A percentile compares a stretch with the other conserved stretches of the same genome.
Conservation (phyloP, 1,284 basidiomycete species). For the Xerocomus nothofagi region DNA sequence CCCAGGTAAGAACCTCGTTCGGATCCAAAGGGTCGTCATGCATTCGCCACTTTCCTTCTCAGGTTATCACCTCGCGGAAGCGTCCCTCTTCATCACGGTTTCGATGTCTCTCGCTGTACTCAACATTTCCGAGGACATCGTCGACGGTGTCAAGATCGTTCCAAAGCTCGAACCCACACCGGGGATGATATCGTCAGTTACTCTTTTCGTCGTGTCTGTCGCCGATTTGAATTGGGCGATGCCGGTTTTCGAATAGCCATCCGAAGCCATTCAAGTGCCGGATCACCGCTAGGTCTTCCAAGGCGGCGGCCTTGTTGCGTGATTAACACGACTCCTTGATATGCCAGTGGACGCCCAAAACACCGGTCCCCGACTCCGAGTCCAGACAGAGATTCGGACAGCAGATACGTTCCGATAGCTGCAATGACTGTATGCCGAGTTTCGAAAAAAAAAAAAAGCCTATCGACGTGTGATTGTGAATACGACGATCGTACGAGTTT, state of each 20-base stretch:
- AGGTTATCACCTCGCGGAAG: constrained; percentile 20
- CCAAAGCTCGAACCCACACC: constrained; percentile 10
- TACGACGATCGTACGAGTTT: too few species aligned
- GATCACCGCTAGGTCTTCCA: constrained; percentile 18
- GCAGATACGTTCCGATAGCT: too few species aligned
- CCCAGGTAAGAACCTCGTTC: constrained; percentile 12
- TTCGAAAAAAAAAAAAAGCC: too few species aligned
- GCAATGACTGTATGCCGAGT: too few species aligned
- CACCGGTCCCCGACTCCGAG: too few species aligned
- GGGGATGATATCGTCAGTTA: constrained; percentile 15
- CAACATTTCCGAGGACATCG: constrained; percentile 12
- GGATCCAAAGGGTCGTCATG: too few species aligned
- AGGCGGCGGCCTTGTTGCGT: constrained; percentile 9
- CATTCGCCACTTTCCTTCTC: neutral
- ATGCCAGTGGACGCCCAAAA: too few species aligned
- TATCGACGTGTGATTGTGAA: too few species aligned
- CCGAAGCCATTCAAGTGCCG: constrained; percentile 16
- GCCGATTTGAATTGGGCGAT: neutral
- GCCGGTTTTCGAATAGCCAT: constrained; percentile 7
- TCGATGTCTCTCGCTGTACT: constrained; percentile 21
- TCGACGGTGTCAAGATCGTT: constrained; percentile 22
- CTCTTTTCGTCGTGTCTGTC: too few species aligned
- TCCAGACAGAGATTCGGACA: too few species aligned
- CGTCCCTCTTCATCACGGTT: constrained; percentile 17
- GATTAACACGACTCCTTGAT: too few species aligned